Percentiles rank a stretch among this genome's conserved stretches.
These are phyloP conservation scores for Parathielavia appendiculata DNA, from an alignment of 495 filamentous ascomycete species.

Conservation along the genomic window DNA sequence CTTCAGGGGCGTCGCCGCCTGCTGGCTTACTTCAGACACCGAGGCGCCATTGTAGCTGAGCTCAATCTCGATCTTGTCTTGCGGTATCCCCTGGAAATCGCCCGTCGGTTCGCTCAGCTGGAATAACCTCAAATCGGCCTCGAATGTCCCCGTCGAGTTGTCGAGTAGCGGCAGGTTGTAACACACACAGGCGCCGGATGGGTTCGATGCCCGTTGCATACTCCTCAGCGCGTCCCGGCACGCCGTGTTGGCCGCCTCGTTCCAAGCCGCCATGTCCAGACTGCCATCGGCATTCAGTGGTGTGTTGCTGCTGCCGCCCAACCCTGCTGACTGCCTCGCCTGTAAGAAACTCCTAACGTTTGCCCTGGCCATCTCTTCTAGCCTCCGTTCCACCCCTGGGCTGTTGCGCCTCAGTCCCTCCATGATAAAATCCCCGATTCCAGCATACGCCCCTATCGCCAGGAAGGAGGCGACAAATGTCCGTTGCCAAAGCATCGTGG, in stretches of 20 bases:
- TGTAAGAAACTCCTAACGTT: conserved; percentile 23
- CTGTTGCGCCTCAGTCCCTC: conserved; percentile 27
- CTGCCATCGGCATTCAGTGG: conserved; percentile 30
- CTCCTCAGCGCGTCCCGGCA: conserved; percentile 45
- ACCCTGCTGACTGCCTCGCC: conserved; percentile 17
- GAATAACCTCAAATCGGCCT: conserved; percentile 66
- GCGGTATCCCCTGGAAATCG: conserved; percentile 52
- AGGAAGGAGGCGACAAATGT: conserved; percentile 28
- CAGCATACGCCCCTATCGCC: conserved; percentile 27
- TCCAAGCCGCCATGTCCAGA: conserved; percentile 47
- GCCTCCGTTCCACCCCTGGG: conserved; percentile 20
- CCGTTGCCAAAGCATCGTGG: conserved; percentile 30
- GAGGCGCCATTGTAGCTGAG: conserved; percentile 57
- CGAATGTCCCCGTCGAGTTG: conserved; percentile 58
- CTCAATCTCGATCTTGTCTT: conserved; percentile 51
- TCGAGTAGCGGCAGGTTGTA: conserved; percentile 66
- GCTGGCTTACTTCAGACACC: conserved; percentile 41
- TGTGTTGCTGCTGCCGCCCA: conserved; percentile 10
- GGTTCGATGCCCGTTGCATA: conserved; percentile 53
- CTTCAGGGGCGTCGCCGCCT: conserved; percentile 12
- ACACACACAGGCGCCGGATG: conserved; percentile 69
- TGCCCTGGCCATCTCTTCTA: conserved; percentile 28
- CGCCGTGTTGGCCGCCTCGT: conserved; percentile 46
- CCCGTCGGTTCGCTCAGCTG: conserved; percentile 53
- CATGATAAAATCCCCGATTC: conserved; percentile 23